Conservation (phyloP, 257 asterid genomes). For the Cynanchum wilfordii region DNA sequence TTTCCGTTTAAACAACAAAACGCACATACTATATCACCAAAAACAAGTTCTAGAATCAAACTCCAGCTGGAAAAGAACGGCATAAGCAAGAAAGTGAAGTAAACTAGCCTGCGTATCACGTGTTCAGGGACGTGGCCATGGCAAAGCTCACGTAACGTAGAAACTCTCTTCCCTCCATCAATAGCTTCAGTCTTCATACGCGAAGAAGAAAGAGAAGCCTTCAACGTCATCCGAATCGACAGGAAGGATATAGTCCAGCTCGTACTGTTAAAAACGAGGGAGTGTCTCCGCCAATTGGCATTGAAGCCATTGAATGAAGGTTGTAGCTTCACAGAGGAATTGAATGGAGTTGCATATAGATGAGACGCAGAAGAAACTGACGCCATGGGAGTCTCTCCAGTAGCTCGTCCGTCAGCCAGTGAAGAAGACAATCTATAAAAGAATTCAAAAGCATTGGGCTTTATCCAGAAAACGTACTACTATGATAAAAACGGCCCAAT, state of each 20-base stretch:
- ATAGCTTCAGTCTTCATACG: slow-evolving; percentile 19
- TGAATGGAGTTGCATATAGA: slow-evolving; percentile 31
- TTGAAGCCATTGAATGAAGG: neutral
- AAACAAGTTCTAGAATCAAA: neutral
- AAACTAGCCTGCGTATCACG: slow-evolving; percentile 57
- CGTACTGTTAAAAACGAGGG: slow-evolving; percentile 1
- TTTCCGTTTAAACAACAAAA: neutral
- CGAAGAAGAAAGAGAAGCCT: slow-evolving; percentile 39
- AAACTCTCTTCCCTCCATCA: slow-evolving; percentile 14
- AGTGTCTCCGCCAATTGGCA: neutral
- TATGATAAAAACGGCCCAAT: too few relatives aligned
- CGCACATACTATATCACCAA: neutral
- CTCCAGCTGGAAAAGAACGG: neutral
- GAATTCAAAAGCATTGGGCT: neutral
- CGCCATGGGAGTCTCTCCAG: slow-evolving; percentile 32
- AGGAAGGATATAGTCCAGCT: slow-evolving; percentile 17
- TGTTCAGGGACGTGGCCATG: slow-evolving; percentile 76
- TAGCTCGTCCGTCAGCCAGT: neutral
- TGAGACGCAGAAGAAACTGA: slow-evolving; percentile 34
- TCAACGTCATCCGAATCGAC: slow-evolving; percentile 7
- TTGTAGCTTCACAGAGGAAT: slow-evolving; percentile 14
- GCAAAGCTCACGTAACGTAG: slow-evolving; percentile 57
- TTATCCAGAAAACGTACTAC: too few relatives aligned
- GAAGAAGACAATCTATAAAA: neutral
- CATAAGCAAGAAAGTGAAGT: neutral